Evolutionary conservation across 352 stramenopile species (phyloP), one percentile per base, ranked within the genome.

Genomic region (Lagenidium giganteum): DNA sequence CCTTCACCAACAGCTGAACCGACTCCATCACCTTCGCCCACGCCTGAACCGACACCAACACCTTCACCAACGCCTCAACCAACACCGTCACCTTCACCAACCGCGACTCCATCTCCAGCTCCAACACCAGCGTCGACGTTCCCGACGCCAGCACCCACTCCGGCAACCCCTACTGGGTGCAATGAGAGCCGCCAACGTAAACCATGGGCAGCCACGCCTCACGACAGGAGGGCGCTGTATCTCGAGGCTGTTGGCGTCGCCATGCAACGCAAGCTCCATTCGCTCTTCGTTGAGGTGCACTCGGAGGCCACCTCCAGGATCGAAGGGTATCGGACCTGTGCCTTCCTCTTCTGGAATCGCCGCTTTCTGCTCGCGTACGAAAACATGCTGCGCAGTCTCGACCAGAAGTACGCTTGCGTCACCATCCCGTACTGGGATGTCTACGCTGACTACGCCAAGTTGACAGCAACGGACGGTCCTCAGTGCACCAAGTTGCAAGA

Each of bases 381-480:
- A 43, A 74, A 70, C 33, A 88, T 88, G 75, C 59, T 91, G 24
- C 78, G 78, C 31, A 82, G 61, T 43, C 60, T 89, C 1, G 71
- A 54, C 11, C 46, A 70, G 0, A 61, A 49, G 16, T 92, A 70
- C 46, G 75, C 70, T 11, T 88, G 73, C 32, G 23, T 92, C 22
- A 89, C 74, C 20, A 61, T 88, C 18, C 77, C 80, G 20, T 92
- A 90, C 57, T 92, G 75, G 74, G 70, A 92, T 57, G 80, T 79
- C 42, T 87, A 80, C 30, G 57, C 70, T 0, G 77, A 87, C 54
- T 87, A 70, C 37, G 76, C 73, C 13, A 72, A 66, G 32, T 47
- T 61, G 8, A 39, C 68, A 5, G 20, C 52, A 0, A 47, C 50
- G n/a, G 61, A 59, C 8, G 58, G 67, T 8, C 24, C 17, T 14